Conservation (phyloP, 352 stramenopile genomes). For the Phytophthora parvispora region DNA sequence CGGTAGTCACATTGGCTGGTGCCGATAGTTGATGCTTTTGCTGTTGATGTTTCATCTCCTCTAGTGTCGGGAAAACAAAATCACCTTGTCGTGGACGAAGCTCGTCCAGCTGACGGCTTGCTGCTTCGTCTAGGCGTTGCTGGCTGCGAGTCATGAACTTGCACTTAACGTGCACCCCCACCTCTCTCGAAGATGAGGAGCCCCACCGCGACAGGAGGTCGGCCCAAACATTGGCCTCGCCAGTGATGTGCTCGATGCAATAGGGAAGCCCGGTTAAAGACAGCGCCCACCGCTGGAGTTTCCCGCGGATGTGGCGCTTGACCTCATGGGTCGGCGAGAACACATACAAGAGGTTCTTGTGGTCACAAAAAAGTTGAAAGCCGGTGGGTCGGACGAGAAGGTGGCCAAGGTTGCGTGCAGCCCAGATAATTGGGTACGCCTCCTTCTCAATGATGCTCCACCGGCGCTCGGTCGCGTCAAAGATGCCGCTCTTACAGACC, state of each 20-base stretch:
- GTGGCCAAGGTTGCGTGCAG: slow-evolving; percentile 10
- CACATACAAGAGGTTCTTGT: slow-evolving; percentile 33
- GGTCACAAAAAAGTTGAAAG: slow-evolving; percentile 29
- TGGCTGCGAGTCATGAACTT: not conserved
- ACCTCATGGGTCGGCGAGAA: slow-evolving; percentile 20
- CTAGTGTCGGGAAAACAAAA: not conserved
- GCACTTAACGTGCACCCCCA: not conserved
- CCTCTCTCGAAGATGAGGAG: not conserved
- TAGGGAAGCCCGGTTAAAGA: slow-evolving; percentile 6
- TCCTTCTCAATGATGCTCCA: slow-evolving; percentile 32
- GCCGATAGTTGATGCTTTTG: no score
- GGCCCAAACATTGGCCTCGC: slow-evolving; percentile 2
- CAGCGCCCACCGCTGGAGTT: slow-evolving; percentile 27
- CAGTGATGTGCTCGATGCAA: slow-evolving; percentile 20
- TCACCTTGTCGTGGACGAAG: not conserved
- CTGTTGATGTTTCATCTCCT: no score
- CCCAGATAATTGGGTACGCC: slow-evolving; percentile 18
- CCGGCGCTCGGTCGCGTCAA: not conserved
- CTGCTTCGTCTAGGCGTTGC: no score
- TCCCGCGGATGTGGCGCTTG: slow-evolving; percentile 17
- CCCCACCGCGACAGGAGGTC: slow-evolving; percentile 9
- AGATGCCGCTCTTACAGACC: slow-evolving; percentile 15
- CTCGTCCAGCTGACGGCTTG: no score
- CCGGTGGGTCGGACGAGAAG: slow-evolving; percentile 9
- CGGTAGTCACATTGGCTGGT: no score